Percentiles rank a stretch among this genome's conserved stretches.
phyloP scores from a whole-genome alignment of 345 rosid genomes.

The Acer campestre region DNA sequence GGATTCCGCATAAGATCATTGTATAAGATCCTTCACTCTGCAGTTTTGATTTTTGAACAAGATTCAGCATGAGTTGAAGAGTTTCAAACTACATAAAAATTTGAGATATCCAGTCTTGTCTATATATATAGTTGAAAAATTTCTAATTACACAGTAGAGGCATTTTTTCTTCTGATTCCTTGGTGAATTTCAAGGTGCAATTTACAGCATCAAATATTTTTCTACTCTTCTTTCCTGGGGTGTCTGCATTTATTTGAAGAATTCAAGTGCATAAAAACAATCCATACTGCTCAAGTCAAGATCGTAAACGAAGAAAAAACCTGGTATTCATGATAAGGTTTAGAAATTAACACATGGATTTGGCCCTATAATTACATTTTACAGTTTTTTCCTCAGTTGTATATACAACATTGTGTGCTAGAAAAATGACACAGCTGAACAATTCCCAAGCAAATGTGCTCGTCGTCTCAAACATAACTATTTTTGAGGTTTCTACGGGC shows the following conservation, averaged over 20 bases:
- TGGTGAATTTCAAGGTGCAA: background rate
- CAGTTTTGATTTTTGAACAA: background rate
- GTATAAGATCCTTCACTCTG: background rate
- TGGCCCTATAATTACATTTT: background rate
- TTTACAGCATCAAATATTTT: background rate
- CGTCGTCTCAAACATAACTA: too few relatives aligned
- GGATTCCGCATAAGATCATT: background rate
- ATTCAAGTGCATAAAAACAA: background rate
- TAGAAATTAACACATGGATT: background rate
- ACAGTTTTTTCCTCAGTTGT: background rate
- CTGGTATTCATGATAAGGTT: background rate
- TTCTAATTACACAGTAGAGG: background rate
- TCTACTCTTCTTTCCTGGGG: background rate
- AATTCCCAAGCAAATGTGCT: too few relatives aligned
- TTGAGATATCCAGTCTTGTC: background rate
- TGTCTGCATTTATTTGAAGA: background rate
- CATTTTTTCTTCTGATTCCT: background rate
- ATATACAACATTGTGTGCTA: conserved; percentile 6
- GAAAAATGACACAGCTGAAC: background rate
- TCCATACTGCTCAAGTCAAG: background rate
- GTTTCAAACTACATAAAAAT: background rate
- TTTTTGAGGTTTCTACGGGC: background rate
- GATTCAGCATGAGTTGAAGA: too few relatives aligned
- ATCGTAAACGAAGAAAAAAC: background rate
- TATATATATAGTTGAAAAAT: background rate